Conservation (phyloP, 108 stramenopile genomes). For the Nitzschia sp. region DNA sequence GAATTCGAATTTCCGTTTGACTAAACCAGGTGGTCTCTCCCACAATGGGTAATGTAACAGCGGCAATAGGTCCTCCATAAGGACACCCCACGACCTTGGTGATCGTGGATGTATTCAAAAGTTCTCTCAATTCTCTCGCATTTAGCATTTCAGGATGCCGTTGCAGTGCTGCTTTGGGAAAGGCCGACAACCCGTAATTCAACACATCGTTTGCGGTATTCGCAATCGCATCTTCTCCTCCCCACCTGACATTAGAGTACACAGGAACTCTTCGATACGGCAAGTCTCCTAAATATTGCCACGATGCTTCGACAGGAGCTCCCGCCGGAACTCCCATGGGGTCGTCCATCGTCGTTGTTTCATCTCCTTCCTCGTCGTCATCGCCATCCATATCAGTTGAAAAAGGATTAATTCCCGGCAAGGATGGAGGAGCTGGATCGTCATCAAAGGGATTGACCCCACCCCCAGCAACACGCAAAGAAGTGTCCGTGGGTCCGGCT, state of each 20-base stretch:
- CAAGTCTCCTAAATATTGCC: conserved; percentile 82
- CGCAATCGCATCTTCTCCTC: background rate
- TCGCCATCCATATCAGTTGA: background rate
- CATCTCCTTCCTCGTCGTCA: conserved; percentile 7
- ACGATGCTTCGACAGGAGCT: conserved; percentile 63
- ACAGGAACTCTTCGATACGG: conserved; percentile 79
- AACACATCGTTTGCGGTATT: conserved; percentile 12
- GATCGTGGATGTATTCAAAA: conserved; percentile 64
- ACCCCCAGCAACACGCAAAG: conserved; percentile 1
- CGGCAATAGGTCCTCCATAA: conserved; percentile 82
- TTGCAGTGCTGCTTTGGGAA: conserved; percentile 40
- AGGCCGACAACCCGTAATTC: conserved; percentile 44
- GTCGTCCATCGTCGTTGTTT: conserved; percentile 17
- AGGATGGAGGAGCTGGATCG: background rate
- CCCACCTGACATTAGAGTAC: conserved; percentile 73
- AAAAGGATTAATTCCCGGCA: conserved; percentile 11
- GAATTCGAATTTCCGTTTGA: conserved; percentile 65
- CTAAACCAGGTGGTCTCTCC: conserved; percentile 38
- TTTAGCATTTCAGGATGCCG: conserved; percentile 34
- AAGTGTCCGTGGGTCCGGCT: conserved; percentile 15
- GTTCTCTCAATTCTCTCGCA: conserved; percentile 48
- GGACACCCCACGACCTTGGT: conserved; percentile 80
- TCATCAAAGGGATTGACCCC: conserved; percentile 15
- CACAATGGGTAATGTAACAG: conserved; percentile 63
- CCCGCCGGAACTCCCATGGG: conserved; percentile 1